Evolutionary conservation across 2,329 filamentous ascomycete genomes (phyloP), one percentile per base, ranked within the genome.

Genomic region (Pseudocercospora vitis): DNA sequence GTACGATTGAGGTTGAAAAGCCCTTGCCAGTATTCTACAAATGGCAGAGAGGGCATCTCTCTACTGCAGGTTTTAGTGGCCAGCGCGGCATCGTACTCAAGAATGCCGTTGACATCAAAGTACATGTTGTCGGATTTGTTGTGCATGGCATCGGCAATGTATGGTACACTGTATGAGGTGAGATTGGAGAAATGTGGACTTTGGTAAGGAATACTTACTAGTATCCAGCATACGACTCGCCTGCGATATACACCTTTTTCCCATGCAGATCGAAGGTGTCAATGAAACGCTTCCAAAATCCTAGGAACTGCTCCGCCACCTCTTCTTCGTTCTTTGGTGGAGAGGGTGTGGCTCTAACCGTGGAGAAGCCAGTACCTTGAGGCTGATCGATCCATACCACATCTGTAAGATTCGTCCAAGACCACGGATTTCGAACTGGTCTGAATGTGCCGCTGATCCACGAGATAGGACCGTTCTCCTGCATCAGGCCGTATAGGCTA

Each of bases 331-430:
- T 68, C 3, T 61, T 74, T 53, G 68, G 70, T 56, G 75, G 73
- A 0, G 75, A 72, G 9, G 33, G 33, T 9, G 33, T 39, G 4
- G 33, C 33, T 2, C 66, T 69, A 14, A 74, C 75, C 53, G 73
- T 70, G 0, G 68, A 66, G 58, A 73, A 78, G 3, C 76, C 76
- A n/a, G 75, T 73, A 32, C 76, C 75, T 6, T 79, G 71, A 3
- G 78, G 78, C 56, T 80, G 77, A 47, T 76, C 78, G 12, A 80
- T 78, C 81, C 84, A 94, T 39, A 94, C 74, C 63, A 91, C 81
- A 69, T 91, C 90, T 50, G 87, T 87, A 32, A 91, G 71, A 48
- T 86, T 86, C 55, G 82, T 67, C 73, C 73, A 77, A 19, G 71
- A 69, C 68, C 70, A 77, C 0, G 72, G 70, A 55, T 77, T 77